A percentile compares a stretch with the other conserved stretches of the same genome.
phyloP scores from a whole-genome alignment of 2,329 filamentous ascomycete genomes.

The Lachnum nothofagi region DNA sequence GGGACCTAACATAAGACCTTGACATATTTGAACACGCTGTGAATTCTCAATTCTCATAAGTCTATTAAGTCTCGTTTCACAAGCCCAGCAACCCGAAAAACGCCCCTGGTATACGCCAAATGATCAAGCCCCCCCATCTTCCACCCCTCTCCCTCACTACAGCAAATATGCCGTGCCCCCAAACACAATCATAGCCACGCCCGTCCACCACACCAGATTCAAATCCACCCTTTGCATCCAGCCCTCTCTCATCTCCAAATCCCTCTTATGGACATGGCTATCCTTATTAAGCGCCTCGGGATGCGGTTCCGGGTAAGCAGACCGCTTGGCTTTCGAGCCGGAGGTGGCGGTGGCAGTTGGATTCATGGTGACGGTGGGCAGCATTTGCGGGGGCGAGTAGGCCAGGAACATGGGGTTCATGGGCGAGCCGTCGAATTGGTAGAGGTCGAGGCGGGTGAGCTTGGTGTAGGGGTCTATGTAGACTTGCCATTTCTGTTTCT shows the following conservation, averaged over 20 bases:
- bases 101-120: too few relatives aligned
- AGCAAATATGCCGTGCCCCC: constrained; percentile 33
- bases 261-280: too few relatives aligned
- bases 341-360: constrained; percentile 39
- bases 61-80: too few relatives aligned
- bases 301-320: constrained; percentile 6
- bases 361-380: constrained; percentile 63
- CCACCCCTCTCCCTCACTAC: too few relatives aligned
- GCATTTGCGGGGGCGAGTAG: constrained; percentile 60
- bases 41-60: constrained; percentile 10
- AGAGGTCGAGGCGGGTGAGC: constrained; percentile 59
- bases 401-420: constrained; percentile 64
- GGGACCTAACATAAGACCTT: constrained; percentile 21
- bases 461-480: constrained; percentile 56
- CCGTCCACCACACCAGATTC: constrained; percentile 32
- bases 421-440: constrained; percentile 57
- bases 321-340: constrained; percentile 36
- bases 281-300: too few relatives aligned
- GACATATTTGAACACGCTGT: constrained; percentile 11
- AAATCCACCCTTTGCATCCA: constrained; percentile 25
- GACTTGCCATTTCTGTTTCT: constrained; percentile 35
- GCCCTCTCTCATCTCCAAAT: constrained; percentile 14
- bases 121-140: too few relatives aligned
- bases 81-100: too few relatives aligned
- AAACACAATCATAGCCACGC: constrained; percentile 32